Conservation (phyloP, 2,329 filamentous ascomycete species). For the Thielaviopsis cerberus region DNA sequence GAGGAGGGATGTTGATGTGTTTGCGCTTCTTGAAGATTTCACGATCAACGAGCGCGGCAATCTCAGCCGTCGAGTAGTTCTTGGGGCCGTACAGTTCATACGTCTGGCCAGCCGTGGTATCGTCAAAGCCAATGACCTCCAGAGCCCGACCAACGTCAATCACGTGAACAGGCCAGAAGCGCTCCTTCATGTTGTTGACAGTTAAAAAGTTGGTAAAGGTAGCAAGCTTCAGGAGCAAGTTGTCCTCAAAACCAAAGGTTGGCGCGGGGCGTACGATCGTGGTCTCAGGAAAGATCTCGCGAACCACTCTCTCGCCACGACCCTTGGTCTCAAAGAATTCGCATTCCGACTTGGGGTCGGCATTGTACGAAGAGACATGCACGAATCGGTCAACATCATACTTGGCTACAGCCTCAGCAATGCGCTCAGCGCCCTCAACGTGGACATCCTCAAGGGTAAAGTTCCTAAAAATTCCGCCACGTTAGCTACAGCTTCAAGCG, state of each 20-base stretch:
- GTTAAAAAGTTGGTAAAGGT: constrained; percentile 66
- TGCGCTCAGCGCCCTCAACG: constrained; percentile 78
- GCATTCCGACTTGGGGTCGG: constrained; percentile 57
- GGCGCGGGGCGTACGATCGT: constrained; percentile 90
- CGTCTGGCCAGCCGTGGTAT: constrained; percentile 75
- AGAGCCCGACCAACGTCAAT: constrained; percentile 82
- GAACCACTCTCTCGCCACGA: constrained; percentile 62
- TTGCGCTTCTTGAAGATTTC: constrained; percentile 82
- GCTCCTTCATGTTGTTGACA: constrained; percentile 82
- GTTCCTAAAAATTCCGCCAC: constrained; percentile 44
- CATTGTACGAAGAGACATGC: constrained; percentile 91
- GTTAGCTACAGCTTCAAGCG: constrained; percentile 13
- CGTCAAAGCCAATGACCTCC: constrained; percentile 78
- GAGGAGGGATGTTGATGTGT: constrained; percentile 80
- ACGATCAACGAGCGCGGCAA: constrained; percentile 70
- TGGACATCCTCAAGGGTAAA: constrained; percentile 86
- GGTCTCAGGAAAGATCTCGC: constrained; percentile 85
- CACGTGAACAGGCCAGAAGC: constrained; percentile 79
- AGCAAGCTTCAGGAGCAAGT: constrained; percentile 71
- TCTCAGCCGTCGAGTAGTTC: constrained; percentile 76
- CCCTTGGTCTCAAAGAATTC: constrained; percentile 89
- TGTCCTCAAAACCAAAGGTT: constrained; percentile 89
- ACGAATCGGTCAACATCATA: constrained; percentile 96
- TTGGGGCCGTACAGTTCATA: constrained; percentile 89
- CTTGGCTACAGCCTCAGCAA: constrained; percentile 84